These are phyloP conservation scores for Diaporthe sp. DNA, from an alignment of 2,329 filamentous ascomycete species.

Conservation along the genomic window DNA sequence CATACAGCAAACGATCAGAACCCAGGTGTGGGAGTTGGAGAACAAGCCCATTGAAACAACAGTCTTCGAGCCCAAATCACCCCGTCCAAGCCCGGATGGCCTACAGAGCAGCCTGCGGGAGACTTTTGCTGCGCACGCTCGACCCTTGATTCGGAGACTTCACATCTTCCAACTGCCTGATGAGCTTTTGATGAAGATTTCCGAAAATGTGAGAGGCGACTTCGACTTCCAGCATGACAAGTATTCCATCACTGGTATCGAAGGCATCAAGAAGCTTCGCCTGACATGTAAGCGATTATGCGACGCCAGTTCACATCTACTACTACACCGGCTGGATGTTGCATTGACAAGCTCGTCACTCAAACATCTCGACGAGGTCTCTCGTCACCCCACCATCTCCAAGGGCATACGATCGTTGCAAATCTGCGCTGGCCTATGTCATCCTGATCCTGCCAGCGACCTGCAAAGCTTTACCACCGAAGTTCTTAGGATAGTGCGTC, in stretches of 20 bases:
- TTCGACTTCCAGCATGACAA: background rate
- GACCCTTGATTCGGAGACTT: too few species aligned
- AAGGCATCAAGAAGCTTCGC: background rate
- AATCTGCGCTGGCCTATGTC: background rate
- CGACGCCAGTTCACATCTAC: background rate
- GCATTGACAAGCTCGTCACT: background rate
- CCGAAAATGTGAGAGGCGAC: too few species aligned
- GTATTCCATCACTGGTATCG: background rate
- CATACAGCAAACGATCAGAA: background rate
- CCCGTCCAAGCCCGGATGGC: background rate
- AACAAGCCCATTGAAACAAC: background rate
- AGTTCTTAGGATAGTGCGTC: accelerated
- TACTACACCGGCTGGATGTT: background rate
- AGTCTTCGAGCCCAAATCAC: background rate
- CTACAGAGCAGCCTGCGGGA: background rate
- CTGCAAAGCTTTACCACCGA: background rate
- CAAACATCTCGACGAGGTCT: background rate
- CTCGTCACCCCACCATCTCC: background rate
- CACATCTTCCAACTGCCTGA: background rate
- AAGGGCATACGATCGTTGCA: background rate
- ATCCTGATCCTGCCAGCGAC: accelerated
- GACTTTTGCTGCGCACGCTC: background rate
- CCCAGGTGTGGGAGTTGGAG: accelerated
- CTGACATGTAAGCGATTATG: background rate
- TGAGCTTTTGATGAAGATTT: background rate